Percentiles rank a stretch among this genome's conserved stretches.
phyloP scores from a whole-genome alignment of 1,284 basidiomycete species.

The Stereum hirsutum region DNA sequence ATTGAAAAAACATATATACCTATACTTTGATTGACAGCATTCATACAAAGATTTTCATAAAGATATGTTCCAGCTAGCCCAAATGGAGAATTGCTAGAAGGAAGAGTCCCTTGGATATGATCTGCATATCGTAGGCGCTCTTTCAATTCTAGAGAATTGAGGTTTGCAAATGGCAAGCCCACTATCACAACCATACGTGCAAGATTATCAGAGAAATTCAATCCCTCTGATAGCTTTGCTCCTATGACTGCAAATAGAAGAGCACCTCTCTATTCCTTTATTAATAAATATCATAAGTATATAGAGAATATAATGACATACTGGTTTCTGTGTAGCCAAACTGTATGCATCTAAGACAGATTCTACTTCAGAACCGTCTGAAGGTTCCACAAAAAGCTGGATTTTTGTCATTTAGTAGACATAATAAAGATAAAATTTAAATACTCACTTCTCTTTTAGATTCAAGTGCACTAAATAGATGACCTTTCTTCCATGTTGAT shows the following conservation, averaged over 20 bases:
- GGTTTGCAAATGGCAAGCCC: slow-evolving; percentile 91
- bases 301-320: slow-evolving; percentile 10
- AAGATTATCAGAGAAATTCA: slow-evolving; percentile 90
- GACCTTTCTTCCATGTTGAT: slow-evolving; percentile 56
- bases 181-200: slow-evolving; percentile 85
- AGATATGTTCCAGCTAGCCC: slow-evolving; percentile 73
- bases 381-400: slow-evolving; percentile 87
- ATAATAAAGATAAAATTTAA: neutral
- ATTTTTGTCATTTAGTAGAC: neutral
- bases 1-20: slow-evolving; percentile 38
- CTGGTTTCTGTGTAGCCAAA: slow-evolving; percentile 36
- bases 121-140: slow-evolving; percentile 89
- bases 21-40: slow-evolving; percentile 94
- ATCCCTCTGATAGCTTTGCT: slow-evolving; percentile 93
- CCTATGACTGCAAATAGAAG: slow-evolving; percentile 90
- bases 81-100: slow-evolving; percentile 25
- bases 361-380: slow-evolving; percentile 71
- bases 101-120: slow-evolving; percentile 28
- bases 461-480: slow-evolving; percentile 46
- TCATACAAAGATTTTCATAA: slow-evolving; percentile 94
- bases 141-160: slow-evolving; percentile 81
- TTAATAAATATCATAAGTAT: slow-evolving; percentile 6
- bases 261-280: slow-evolving; percentile 46
- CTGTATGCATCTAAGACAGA: slow-evolving; percentile 72
- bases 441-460: slow-evolving; percentile 63